These are phyloP conservation scores for Prunus yedoensis DNA, from an alignment of 331 rosid genomes.

Conservation along the genomic window DNA sequence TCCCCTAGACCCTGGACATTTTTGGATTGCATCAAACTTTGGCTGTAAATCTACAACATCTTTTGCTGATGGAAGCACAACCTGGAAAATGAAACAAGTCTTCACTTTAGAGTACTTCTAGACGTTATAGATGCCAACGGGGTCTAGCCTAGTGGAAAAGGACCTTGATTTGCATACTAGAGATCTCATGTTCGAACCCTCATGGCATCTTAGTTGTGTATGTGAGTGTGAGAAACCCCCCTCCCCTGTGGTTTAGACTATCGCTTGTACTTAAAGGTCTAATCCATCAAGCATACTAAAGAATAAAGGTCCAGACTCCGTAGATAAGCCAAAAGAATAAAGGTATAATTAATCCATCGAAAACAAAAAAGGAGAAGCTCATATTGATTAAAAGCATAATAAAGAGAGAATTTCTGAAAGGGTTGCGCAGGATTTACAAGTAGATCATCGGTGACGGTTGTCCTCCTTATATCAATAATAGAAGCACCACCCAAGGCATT, in stretches of 20 bases:
- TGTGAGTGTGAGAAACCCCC: too few relatives aligned
- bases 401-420: neutral
- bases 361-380: too few relatives aligned
- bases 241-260: too few relatives aligned
- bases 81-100: slow-evolving; percentile 43
- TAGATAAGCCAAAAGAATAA: neutral
- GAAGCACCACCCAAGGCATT: slow-evolving; percentile 54
- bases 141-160: too few relatives aligned
- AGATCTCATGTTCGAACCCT: too few relatives aligned
- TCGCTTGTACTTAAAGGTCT: too few relatives aligned
- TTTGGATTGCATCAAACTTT: slow-evolving; percentile 45
- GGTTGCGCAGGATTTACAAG: slow-evolving; percentile 43
- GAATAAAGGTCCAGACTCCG: neutral
- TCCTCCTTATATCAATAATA: slow-evolving; percentile 48
- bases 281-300: too few relatives aligned
- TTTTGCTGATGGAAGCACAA: slow-evolving; percentile 49
- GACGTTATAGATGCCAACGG: neutral
- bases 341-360: neutral
- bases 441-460: slow-evolving; percentile 32
- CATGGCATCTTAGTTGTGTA: too few relatives aligned
- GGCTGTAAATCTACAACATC: slow-evolving; percentile 57
- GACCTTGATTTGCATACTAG: too few relatives aligned
- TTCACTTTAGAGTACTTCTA: neutral
- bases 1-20: slow-evolving; percentile 59
- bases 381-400: neutral